A percentile compares a stretch with the other conserved stretches of the same genome.
Conservation (phyloP, 2,329 filamentous ascomycete species). For the Diaporthe vaccinii region DNA sequence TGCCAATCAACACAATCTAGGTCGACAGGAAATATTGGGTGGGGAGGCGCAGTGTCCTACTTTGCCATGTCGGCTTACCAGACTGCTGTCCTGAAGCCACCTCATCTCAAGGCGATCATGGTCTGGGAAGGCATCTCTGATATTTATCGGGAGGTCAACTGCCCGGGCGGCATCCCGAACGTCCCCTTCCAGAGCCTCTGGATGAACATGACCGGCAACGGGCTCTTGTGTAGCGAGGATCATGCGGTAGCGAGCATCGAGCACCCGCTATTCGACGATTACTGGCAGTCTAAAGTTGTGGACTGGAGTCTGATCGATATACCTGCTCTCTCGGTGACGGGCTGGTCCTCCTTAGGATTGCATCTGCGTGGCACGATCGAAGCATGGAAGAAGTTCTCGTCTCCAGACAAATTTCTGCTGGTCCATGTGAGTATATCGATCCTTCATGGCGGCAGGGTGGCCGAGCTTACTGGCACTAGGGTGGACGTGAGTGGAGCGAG, state of each 20-base stretch:
- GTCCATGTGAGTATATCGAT: background rate
- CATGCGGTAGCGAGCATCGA: background rate
- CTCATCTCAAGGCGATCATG: background rate
- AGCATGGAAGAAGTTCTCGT: background rate
- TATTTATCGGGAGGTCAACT: background rate
- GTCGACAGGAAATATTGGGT: background rate
- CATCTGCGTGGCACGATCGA: background rate
- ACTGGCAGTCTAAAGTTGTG: background rate
- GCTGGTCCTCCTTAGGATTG: background rate
- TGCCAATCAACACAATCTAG: background rate
- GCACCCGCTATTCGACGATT: background rate
- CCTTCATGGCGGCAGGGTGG: too few relatives aligned
- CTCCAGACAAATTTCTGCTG: background rate
- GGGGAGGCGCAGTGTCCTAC: background rate
- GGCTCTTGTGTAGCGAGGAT: background rate
- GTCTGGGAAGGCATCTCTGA: background rate
- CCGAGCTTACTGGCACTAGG: background rate
- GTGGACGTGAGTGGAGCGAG: background rate
- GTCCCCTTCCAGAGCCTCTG: background rate
- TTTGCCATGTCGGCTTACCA: background rate
- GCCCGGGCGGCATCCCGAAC: background rate
- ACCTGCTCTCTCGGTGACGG: background rate
- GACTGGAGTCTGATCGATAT: background rate
- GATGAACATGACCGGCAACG: background rate
- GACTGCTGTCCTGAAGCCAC: background rate